Evolutionary conservation across 2,329 filamentous ascomycete genomes (phyloP).

Genomic region (Pseudogymnoascus sp.): DNA sequence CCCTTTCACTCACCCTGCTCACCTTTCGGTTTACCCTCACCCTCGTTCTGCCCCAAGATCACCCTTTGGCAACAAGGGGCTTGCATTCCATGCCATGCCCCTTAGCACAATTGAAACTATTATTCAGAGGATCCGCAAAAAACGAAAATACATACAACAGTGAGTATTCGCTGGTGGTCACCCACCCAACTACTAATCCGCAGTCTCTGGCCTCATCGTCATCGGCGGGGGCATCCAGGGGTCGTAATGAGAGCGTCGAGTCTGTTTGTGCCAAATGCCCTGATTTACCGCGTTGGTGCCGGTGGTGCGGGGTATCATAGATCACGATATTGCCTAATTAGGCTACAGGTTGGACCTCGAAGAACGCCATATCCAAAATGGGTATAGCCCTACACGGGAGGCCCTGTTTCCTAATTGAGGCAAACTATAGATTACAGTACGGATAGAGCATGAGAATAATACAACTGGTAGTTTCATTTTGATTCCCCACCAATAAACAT

Average conservation of each 20-base stretch:
- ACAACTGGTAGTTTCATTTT: background rate
- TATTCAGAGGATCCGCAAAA: too few relatives aligned
- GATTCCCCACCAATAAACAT: background rate
- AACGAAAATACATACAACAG: too few relatives aligned
- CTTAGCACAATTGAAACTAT: too few relatives aligned
- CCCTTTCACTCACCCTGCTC: too few relatives aligned
- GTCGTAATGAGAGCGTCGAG: background rate
- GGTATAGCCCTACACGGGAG: background rate
- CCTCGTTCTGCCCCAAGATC: too few relatives aligned
- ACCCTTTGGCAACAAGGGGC: too few relatives aligned
- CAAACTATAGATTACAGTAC: background rate
- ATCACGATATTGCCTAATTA: constrained; percentile 3
- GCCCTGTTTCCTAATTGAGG: background rate
- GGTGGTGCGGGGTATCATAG: background rate
- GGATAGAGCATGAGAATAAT: background rate
- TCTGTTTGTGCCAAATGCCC: background rate
- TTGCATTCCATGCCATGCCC: too few relatives aligned
- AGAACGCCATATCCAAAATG: background rate
- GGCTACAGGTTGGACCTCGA: background rate
- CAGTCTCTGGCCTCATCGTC: background rate
- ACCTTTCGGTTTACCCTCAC: too few relatives aligned
- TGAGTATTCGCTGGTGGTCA: too few relatives aligned
- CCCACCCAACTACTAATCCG: too few relatives aligned
- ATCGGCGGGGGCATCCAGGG: background rate
- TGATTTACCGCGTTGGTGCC: background rate